Conservation (phyloP, 129 eudicot species). For the Flaveria robusta region DNA sequence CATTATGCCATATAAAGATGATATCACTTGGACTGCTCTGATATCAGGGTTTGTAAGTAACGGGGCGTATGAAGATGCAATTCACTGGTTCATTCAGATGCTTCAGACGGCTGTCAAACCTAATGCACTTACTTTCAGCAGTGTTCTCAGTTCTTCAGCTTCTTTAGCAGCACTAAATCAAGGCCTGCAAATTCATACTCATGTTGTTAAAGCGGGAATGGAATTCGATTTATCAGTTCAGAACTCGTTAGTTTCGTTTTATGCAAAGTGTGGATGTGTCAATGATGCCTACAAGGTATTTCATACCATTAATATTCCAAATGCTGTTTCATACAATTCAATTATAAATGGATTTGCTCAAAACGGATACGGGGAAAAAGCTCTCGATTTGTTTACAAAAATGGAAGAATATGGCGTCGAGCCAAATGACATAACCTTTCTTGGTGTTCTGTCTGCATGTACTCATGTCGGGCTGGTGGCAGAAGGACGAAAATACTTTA, state of each 20-base stretch:
- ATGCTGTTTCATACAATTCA: slow-evolving; percentile 66
- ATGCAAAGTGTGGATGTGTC: slow-evolving; percentile 67
- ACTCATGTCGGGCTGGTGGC: slow-evolving; percentile 66
- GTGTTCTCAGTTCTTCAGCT: slow-evolving; percentile 72
- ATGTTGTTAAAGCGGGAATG: slow-evolving; percentile 46
- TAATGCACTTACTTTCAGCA: slow-evolving; percentile 63
- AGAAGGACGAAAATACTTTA: slow-evolving; percentile 60
- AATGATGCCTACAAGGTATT: slow-evolving; percentile 55
- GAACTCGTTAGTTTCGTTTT: slow-evolving; percentile 66
- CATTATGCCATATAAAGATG: slow-evolving; percentile 71
- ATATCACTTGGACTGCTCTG: slow-evolving; percentile 77
- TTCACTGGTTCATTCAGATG: slow-evolving; percentile 62
- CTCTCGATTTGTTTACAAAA: slow-evolving; percentile 44
- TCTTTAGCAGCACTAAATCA: slow-evolving; percentile 56
- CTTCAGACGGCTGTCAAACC: slow-evolving; percentile 51
- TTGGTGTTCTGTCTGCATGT: slow-evolving; percentile 78
- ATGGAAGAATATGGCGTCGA: slow-evolving; percentile 35
- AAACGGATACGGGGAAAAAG: slow-evolving; percentile 65
- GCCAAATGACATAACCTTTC: slow-evolving; percentile 65
- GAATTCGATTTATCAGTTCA: slow-evolving; percentile 64
- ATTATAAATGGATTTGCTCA: slow-evolving; percentile 78
- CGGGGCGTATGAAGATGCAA: slow-evolving; percentile 52
- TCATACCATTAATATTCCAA: slow-evolving; percentile 45
- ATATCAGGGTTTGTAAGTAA: slow-evolving; percentile 70
- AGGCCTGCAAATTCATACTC: slow-evolving; percentile 64